phyloP scores from a whole-genome alignment of 2,329 filamentous ascomycete species.

The Colletotrichum sp. region DNA sequence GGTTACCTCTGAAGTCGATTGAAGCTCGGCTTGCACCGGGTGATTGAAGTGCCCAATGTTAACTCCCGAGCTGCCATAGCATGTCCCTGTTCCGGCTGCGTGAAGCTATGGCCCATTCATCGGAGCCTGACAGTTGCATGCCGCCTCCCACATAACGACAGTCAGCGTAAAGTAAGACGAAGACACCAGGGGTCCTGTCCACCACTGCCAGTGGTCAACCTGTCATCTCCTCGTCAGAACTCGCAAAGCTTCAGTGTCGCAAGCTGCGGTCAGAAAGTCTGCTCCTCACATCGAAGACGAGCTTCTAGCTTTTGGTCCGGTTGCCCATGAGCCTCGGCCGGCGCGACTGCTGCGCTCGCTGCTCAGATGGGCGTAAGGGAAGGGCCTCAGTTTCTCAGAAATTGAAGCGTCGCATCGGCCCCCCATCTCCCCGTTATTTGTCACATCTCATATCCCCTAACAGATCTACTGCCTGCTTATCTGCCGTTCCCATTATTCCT shows the following conservation, averaged over 20 bases:
- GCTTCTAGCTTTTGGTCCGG: not conserved
- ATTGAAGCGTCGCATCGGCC: not conserved
- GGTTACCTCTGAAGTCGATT: not conserved
- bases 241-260: not conserved
- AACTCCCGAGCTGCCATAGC: not conserved
- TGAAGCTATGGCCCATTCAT: slow-evolving; percentile 12
- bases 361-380: not conserved
- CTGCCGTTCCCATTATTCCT: not conserved
- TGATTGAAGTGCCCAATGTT: not conserved
- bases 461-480: slow-evolving; percentile 10
- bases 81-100: not conserved
- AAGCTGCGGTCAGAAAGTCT: not conserved
- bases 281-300: not conserved
- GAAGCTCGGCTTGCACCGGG: not conserved
- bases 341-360: not conserved
- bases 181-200: not conserved
- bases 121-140: not conserved
- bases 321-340: not conserved
- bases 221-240: not conserved
- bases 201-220: not conserved
- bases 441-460: slow-evolving; percentile 13
- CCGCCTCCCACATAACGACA: not conserved
- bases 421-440: not conserved
- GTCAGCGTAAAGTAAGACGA: not conserved
- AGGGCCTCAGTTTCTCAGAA: not conserved